Evolutionary conservation across 129 eudicot species (phyloP), one percentile per base, ranked within the genome.

Genomic region (Flaveria sonorensis): DNA sequence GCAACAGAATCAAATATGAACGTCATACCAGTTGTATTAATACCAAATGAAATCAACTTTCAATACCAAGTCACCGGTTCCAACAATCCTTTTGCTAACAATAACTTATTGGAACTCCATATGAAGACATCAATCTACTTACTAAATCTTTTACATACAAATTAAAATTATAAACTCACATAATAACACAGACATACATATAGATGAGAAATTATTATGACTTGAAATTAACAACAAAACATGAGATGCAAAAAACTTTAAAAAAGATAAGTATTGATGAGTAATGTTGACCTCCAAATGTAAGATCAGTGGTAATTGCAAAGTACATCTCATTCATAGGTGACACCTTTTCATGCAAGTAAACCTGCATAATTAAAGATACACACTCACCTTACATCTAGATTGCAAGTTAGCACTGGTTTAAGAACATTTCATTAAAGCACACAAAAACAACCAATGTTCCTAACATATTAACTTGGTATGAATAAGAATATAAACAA

Each of bases 311-410:
- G 40, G 89, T 93, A 82, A 93, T 91, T 70, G 98, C 94, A 16
- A 93, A 93, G 87, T 93, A 93, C 98, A 93, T 91, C 86, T 93
- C 98, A 70, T 93, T 93, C 72, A 91, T 90, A 77, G 91, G 89
- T 42, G 98, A 93, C 40, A 93, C 28, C 81, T 91, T 93, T 81
- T 91, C 97, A 79, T 91, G 86, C 75, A 93, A 81, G 83, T 91
- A 93, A 78, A 93, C 92, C 98, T 93, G 90, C 81, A 83, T 23
- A 47, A 64, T 32, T 18, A 30, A 15, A 76, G 65, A 55, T 16
- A 68, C 24, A 45, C 3, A 11, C 81, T 69, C 70, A 16, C 14
- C 7, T 12, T 55, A 30, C 23, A 20, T 71, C 66, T 20, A 11
- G 24, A 28, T 78, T 48, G 70, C 16, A 45, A 45, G 50, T 45